These are phyloP conservation scores for Aspergillus terreus DNA, from an alignment of 2,329 filamentous ascomycete genomes.

Conservation along the genomic window DNA sequence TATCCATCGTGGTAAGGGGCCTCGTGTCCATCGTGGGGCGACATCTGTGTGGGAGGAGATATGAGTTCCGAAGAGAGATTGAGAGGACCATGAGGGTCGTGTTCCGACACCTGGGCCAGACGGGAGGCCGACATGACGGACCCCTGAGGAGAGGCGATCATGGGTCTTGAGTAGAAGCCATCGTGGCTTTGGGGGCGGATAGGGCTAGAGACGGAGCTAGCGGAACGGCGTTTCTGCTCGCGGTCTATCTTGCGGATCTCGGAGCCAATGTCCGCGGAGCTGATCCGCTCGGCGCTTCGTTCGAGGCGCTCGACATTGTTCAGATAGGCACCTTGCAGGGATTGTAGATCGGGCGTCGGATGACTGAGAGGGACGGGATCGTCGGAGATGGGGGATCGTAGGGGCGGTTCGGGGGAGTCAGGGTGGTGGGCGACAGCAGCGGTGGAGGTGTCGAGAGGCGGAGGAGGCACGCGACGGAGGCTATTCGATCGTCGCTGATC, in stretches of 20 bases:
- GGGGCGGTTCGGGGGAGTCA: slow-evolving; percentile 28
- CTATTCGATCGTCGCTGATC: slow-evolving; percentile 23
- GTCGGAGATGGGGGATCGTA: slow-evolving; percentile 39
- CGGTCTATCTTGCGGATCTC: slow-evolving; percentile 45
- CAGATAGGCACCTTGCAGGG: slow-evolving; percentile 48
- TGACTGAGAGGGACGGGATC: slow-evolving; percentile 43
- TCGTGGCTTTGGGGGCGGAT: slow-evolving; percentile 34
- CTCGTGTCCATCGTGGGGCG: slow-evolving; percentile 5
- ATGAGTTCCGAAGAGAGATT: slow-evolving; percentile 12
- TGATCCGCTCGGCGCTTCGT: slow-evolving; percentile 46
- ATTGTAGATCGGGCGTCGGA: slow-evolving; percentile 48
- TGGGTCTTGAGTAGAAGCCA: slow-evolving; percentile 35
- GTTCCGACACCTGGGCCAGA: slow-evolving; percentile 38
- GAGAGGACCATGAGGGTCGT: slow-evolving; percentile 30
- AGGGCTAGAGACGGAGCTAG: slow-evolving; percentile 42
- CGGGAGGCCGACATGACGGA: slow-evolving; percentile 41
- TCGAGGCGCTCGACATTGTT: slow-evolving; percentile 50
- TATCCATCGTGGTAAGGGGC: slow-evolving; percentile 17
- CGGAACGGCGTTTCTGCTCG: slow-evolving; percentile 42
- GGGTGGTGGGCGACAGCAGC: slow-evolving; percentile 4
- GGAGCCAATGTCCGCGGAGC: slow-evolving; percentile 42
- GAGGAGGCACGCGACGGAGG: slow-evolving; percentile 21
- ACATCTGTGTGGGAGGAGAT: slow-evolving; percentile 10
- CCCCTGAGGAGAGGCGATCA: slow-evolving; percentile 38
- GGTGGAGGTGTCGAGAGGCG: slow-evolving; percentile 24